Percentiles rank a stretch among this genome's conserved stretches.
phyloP scores from a whole-genome alignment of 164 flowering plant species.

The Echeveria elegans region DNA sequence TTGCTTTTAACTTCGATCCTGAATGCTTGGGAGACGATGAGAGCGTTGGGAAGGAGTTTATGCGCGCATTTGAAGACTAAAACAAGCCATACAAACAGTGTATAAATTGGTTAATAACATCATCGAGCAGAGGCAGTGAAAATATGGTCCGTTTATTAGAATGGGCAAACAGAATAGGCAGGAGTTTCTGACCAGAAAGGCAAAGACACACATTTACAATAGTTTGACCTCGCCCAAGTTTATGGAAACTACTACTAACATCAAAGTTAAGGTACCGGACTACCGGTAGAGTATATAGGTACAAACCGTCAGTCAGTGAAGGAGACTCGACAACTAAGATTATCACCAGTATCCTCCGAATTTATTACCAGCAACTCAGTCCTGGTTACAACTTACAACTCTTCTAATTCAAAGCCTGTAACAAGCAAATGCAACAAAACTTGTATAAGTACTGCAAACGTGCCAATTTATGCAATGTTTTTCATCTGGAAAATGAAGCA shows the following conservation, averaged over 20 bases:
- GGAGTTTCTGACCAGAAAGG: no score
- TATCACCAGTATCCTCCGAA: no score
- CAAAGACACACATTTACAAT: not conserved
- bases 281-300: no score
- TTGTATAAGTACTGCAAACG: no score
- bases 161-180: no score
- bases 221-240: not conserved
- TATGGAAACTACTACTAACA: not conserved
- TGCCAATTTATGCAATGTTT: no score
- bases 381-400: no score
- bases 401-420: no score
- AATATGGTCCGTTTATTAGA: no score
- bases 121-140: conserved; percentile 25
- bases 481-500: not conserved
- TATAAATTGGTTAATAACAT: conserved; percentile 47
- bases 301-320: no score
- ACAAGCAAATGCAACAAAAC: no score
- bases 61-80: conserved; percentile 50
- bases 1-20: conserved; percentile 47
- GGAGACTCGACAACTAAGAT: no score
- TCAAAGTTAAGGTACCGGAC: not conserved
- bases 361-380: not conserved
- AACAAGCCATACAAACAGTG: conserved; percentile 27
- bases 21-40: conserved; percentile 30
- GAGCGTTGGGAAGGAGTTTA: conserved; percentile 25